Evolutionary conservation across 2,329 filamentous ascomycete genomes (phyloP).

Genomic region (Phaeosphaeriaceae sp.): DNA sequence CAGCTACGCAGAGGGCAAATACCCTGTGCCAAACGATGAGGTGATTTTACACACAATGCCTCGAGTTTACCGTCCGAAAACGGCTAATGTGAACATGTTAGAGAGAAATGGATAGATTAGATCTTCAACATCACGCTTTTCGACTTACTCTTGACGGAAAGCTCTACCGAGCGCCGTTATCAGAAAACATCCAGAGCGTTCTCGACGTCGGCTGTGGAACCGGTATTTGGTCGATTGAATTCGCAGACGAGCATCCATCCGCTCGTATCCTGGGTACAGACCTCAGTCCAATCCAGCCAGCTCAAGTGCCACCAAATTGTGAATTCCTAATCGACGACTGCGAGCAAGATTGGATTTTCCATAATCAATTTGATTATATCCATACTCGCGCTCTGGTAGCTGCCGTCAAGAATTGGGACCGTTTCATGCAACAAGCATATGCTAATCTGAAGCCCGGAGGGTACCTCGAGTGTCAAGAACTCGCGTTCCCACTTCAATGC

Average conservation of each 20-base stretch:
- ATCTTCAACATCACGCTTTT: conserved; percentile 44
- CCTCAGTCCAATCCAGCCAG: conserved; percentile 43
- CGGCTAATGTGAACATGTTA: conserved; percentile 12
- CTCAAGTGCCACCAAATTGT: conserved; percentile 41
- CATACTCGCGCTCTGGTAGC: conserved; percentile 60
- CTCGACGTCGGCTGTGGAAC: conserved; percentile 44
- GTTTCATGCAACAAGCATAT: conserved; percentile 53
- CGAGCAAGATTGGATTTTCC: conserved; percentile 62
- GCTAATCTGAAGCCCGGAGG: conserved; percentile 56
- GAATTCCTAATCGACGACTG: conserved; percentile 46
- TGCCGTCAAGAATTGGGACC: conserved; percentile 61
- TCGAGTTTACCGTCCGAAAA: neutral
- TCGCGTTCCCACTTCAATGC: conserved; percentile 32
- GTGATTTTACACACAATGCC: conserved; percentile 19
- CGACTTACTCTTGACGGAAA: conserved; percentile 40
- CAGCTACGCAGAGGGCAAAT: conserved; percentile 39
- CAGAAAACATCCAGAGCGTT: conserved; percentile 34
- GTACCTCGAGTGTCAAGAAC: conserved; percentile 59
- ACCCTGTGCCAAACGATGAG: conserved; percentile 42
- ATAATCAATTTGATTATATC: conserved; percentile 63
- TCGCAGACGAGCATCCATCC: conserved; percentile 41
- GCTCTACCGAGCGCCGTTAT: conserved; percentile 37
- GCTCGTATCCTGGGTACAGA: conserved; percentile 43
- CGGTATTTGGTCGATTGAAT: conserved; percentile 43
- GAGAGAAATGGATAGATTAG: conserved; percentile 38